phyloP scores from a whole-genome alignment of 2,329 filamentous ascomycete genomes.

The Stagonosporopsis cucurbitacearum region DNA sequence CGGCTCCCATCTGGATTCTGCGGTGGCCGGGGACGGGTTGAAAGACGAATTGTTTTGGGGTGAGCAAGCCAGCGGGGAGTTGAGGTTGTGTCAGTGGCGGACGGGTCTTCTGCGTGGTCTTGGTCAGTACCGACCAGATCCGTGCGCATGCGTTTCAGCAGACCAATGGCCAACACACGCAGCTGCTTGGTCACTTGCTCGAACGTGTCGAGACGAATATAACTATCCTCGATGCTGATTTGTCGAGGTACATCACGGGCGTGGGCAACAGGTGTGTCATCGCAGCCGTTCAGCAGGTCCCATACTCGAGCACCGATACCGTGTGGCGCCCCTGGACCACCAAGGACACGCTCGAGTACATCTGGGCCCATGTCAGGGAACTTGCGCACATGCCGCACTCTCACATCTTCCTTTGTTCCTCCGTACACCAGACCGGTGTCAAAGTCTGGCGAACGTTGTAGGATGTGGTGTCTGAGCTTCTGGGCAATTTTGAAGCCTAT shows the following conservation, averaged over 20 bases:
- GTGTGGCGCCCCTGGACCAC: conserved; percentile 71
- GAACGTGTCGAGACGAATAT: conserved; percentile 71
- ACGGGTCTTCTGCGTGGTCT: conserved; percentile 3
- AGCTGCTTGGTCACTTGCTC: conserved; percentile 72
- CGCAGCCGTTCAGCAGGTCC: conserved; percentile 80
- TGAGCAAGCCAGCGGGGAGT: conserved; percentile 73
- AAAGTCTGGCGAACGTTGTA: conserved; percentile 54
- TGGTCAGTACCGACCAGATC: conserved; percentile 70
- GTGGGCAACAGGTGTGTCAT: conserved; percentile 74
- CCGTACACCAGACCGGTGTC: conserved; percentile 57
- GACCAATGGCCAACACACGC: conserved; percentile 68
- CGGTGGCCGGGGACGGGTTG: conserved; percentile 69
- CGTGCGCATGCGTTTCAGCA: conserved; percentile 77
- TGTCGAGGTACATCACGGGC: conserved; percentile 78
- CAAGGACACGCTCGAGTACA: conserved; percentile 71
- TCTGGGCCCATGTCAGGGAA: conserved; percentile 68
- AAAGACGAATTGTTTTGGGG: conserved; percentile 81
- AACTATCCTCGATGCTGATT: conserved; percentile 95
- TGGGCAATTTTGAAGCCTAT: conserved; percentile 82
- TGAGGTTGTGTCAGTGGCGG: neutral
- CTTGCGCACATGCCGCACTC: conserved; percentile 69
- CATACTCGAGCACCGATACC: conserved; percentile 77
- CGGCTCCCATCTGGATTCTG: conserved; percentile 61
- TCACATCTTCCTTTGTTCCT: conserved; percentile 62
- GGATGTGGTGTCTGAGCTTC: conserved; percentile 67